Evolutionary conservation across 345 rosid species (phyloP).

Genomic region (Physaria fendleri): DNA sequence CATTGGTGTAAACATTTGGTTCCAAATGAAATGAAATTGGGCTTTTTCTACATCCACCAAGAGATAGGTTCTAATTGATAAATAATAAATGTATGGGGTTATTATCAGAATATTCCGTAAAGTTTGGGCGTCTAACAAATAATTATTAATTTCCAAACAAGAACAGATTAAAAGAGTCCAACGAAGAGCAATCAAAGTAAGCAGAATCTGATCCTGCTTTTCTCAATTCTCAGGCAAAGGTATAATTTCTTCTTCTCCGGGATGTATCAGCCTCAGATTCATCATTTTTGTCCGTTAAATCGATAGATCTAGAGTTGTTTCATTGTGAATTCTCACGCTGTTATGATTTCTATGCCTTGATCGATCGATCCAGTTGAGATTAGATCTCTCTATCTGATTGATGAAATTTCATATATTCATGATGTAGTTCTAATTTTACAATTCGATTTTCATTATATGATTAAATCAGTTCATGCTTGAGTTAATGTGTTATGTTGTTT

Average conservation of each 20-base stretch:
- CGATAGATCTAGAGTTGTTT: constrained; percentile 12
- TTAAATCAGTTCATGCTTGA: no score
- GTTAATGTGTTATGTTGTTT: not conserved
- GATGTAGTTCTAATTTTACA: not conserved
- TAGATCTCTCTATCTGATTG: constrained; percentile 10
- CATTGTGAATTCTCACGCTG: not conserved
- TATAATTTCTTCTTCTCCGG: constrained; percentile 6
- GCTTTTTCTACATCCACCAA: no score
- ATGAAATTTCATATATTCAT: not conserved
- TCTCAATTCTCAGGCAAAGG: constrained; percentile 17
- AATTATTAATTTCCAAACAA: no score
- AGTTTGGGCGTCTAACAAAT: no score
- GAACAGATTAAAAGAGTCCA: no score
- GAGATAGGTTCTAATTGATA: no score
- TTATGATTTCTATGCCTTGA: constrained; percentile 6
- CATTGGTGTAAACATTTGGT: no score
- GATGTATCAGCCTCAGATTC: constrained; percentile 14
- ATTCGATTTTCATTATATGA: no score
- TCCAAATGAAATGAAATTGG: no score
- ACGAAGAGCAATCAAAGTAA: constrained; percentile 14
- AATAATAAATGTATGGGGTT: no score
- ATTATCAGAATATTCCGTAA: no score
- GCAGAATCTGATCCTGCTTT: constrained; percentile 23
- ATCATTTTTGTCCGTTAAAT: not conserved
- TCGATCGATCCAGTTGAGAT: constrained; percentile 13